Evolutionary conservation across 306 rosid genomes (phyloP).

Genomic region (Luffa aegyptiaca): DNA sequence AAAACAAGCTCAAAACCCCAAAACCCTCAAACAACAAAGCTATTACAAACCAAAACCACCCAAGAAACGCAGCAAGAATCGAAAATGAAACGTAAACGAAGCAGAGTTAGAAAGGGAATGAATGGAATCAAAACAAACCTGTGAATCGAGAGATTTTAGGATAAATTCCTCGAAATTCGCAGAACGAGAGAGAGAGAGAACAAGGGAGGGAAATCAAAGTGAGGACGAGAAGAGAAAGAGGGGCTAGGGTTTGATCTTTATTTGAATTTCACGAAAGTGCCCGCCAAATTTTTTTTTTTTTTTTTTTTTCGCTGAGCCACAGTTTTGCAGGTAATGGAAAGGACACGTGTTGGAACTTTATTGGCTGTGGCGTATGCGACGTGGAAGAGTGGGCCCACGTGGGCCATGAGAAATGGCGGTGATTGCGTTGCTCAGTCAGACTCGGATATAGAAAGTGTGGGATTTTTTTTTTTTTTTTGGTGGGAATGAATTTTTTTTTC

Average conservation of each 20-base stretch:
- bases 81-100: background rate
- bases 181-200: background rate
- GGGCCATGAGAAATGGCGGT: conserved; percentile 29
- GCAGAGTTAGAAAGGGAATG: background rate
- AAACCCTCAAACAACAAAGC: background rate
- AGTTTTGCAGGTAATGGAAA: background rate
- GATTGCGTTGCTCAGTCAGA: conserved; percentile 17
- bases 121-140: background rate
- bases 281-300: conserved; percentile 49
- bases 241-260: conserved; percentile 50
- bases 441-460: background rate
- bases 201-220: background rate
- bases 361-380: background rate
- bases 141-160: background rate
- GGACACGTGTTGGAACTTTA: background rate
- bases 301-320: background rate
- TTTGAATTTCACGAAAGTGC: conserved; percentile 50
- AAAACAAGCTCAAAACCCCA: background rate
- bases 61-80: background rate
- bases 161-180: background rate
- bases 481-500: background rate
- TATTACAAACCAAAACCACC: background rate
- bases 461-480: background rate
- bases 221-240: background rate
- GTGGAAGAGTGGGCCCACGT: background rate